Percentiles rank a stretch among this genome's conserved stretches.
These are phyloP conservation scores for Nannochloropsis salina DNA, from an alignment of 108 stramenopile species.

Conservation along the genomic window DNA sequence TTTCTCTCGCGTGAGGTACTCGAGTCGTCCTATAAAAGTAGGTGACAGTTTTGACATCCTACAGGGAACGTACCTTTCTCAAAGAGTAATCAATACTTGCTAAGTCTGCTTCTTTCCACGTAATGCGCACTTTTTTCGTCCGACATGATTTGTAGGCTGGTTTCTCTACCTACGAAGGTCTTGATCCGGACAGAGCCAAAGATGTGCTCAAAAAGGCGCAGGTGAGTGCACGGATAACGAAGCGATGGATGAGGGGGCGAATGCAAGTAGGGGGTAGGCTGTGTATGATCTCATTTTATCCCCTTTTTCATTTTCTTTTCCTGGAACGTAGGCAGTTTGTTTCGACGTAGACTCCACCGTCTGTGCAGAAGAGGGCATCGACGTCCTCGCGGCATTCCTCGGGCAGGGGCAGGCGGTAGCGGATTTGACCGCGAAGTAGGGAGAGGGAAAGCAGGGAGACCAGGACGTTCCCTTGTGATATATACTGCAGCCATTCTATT, in stretches of 20 bases:
- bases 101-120: too few species aligned
- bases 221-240: background rate
- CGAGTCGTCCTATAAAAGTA: too few species aligned
- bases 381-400: slow-evolving; percentile 87
- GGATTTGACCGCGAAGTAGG: slow-evolving; percentile 67
- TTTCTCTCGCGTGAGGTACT: too few species aligned
- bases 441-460: background rate
- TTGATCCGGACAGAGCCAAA: background rate
- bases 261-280: background rate
- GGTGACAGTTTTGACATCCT: too few species aligned
- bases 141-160: background rate
- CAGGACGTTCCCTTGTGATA: background rate
- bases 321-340: slow-evolving; percentile 73
- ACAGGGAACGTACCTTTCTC: too few species aligned
- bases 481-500: background rate
- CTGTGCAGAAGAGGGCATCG: slow-evolving; percentile 91
- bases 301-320: background rate
- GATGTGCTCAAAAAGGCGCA: background rate
- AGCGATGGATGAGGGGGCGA: background rate
- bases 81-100: too few species aligned
- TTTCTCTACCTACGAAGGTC: background rate
- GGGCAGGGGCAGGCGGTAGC: slow-evolving; percentile 85
- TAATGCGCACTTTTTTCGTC: too few species aligned
- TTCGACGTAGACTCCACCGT: slow-evolving; percentile 98
- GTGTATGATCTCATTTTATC: background rate